Evolutionary conservation across 768 basidiomycete genomes (phyloP).

Genomic region (Suillus clintonianus): DNA sequence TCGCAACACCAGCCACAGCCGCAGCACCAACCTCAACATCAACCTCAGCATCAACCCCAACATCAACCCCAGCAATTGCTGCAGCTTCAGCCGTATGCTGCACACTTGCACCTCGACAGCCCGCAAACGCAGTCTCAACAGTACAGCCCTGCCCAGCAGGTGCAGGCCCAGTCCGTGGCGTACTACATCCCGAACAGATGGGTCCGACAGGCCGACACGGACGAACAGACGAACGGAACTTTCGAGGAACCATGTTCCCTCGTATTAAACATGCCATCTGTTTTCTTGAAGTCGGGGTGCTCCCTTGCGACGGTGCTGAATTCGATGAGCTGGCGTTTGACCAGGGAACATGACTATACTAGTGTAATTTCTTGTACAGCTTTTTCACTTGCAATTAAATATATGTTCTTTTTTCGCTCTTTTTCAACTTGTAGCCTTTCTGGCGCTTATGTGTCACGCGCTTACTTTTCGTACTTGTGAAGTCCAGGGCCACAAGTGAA

Average conservation of each 20-base stretch:
- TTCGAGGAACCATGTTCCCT: no score
- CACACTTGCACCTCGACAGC: slow-evolving; percentile 67
- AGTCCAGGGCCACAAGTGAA: no score
- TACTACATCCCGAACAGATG: no score
- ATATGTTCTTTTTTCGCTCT: no score
- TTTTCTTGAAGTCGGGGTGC: slow-evolving; percentile 92
- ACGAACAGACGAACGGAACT: no score
- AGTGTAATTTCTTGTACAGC: no score
- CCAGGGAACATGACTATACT: slow-evolving; percentile 86
- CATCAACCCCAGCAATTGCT: slow-evolving; percentile 25
- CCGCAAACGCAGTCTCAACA: slow-evolving; percentile 40
- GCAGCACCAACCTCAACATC: slow-evolving; percentile 5
- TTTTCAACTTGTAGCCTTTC: no score
- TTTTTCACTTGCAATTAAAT: no score
- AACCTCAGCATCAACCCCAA: slow-evolving; percentile 23
- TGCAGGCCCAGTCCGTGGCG: slow-evolving; percentile 20
- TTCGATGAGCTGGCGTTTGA: slow-evolving; percentile 92
- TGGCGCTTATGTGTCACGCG: no score
- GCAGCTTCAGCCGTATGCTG: slow-evolving; percentile 51
- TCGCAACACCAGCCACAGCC: slow-evolving; percentile 14
- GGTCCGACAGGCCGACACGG: no score
- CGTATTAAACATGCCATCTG: slow-evolving; percentile 99
- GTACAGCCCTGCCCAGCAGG: slow-evolving; percentile 35
- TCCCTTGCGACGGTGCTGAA: slow-evolving; percentile 93
- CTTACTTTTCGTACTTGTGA: no score